phyloP scores from a whole-genome alignment of 805 yeast species.

The Candida xiaguanensis region DNA sequence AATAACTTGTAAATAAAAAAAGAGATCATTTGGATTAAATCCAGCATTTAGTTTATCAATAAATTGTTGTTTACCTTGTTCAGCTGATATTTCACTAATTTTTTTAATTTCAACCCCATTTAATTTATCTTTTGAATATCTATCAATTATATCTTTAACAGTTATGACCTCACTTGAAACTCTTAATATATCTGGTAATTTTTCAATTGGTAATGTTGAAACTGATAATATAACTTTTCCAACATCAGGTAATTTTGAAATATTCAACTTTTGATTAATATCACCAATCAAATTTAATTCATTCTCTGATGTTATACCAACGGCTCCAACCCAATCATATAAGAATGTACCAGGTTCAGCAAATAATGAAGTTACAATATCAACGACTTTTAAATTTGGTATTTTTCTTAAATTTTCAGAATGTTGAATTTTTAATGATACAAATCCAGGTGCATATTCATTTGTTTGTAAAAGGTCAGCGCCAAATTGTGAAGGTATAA shows the following conservation, averaged over 20 bases:
- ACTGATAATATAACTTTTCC: constrained; percentile 42
- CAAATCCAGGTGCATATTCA: constrained; percentile 9
- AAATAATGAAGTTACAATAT: constrained; percentile 10
- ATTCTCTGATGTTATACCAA: constrained; percentile 36
- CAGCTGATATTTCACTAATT: constrained; percentile 15
- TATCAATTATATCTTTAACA: constrained; percentile 32
- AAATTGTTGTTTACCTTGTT: constrained; percentile 17
- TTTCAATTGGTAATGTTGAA: constrained; percentile 28
- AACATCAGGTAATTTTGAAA: constrained; percentile 38
- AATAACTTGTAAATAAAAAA: constrained; percentile 28
- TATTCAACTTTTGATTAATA: constrained; percentile 30
- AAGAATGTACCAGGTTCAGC: constrained; percentile 17
- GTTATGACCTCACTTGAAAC: constrained; percentile 41
- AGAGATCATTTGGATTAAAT: constrained; percentile 30
- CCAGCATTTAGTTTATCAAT: constrained; percentile 16
- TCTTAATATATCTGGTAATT: constrained; percentile 43
- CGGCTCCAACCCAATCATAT: constrained; percentile 29
- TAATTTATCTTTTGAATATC: constrained; percentile 37
- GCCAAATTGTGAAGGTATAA: constrained; percentile 63
- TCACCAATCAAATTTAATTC: constrained; percentile 39
- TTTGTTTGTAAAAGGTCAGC: constrained; percentile 30
- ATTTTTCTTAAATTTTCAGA: constrained; percentile 3
- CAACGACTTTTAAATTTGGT: constrained; percentile 11
- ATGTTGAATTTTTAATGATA: constrained; percentile 6
- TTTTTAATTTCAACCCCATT: constrained; percentile 16